phyloP scores from a whole-genome alignment of 2,329 filamentous ascomycete species.

The Calonectria hongkongensis region DNA sequence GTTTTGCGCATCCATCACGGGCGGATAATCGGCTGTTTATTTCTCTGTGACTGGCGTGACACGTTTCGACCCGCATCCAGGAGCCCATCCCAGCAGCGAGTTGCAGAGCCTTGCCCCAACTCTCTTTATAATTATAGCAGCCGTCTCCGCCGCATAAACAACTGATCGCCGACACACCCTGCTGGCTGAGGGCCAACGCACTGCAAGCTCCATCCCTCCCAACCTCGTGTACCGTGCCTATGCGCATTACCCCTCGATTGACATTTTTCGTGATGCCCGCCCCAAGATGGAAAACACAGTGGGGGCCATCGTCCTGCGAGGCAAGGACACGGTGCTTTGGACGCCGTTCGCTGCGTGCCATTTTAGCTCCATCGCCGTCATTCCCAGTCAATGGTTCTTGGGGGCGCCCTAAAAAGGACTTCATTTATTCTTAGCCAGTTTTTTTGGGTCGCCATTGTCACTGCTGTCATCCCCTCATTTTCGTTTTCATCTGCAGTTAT shows the following conservation, averaged over 20 bases:
- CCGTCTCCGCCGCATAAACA: conserved; percentile 32
- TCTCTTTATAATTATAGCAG: conserved; percentile 20
- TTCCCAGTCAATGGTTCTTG: not conserved
- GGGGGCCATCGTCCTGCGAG: conserved; percentile 19
- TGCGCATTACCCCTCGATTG: not conserved
- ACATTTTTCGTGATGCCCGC: conserved; percentile 16
- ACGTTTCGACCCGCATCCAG: conserved; percentile 14
- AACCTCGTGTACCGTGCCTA: not conserved
- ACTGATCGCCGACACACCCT: not conserved
- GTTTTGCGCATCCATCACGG: not conserved
- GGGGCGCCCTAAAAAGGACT: not conserved
- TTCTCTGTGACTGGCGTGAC: conserved; percentile 36
- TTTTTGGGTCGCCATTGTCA: not conserved
- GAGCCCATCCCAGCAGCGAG: conserved; percentile 30
- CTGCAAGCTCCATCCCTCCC: conserved; percentile 2
- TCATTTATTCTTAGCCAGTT: conserved; percentile 21
- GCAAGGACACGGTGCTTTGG: not conserved
- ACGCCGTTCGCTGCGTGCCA: conserved; percentile 26
- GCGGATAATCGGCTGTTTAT: conserved; percentile 28
- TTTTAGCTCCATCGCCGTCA: conserved; percentile 22
- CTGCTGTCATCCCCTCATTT: conserved; percentile 11
- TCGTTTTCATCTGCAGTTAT: not conserved
- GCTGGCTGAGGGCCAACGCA: conserved; percentile 18
- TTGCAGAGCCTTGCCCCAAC: not conserved
- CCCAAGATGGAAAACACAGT: conserved; percentile 12